Evolutionary conservation across 108 stramenopile genomes (phyloP).

Genomic region (Cyclotella sp.): DNA sequence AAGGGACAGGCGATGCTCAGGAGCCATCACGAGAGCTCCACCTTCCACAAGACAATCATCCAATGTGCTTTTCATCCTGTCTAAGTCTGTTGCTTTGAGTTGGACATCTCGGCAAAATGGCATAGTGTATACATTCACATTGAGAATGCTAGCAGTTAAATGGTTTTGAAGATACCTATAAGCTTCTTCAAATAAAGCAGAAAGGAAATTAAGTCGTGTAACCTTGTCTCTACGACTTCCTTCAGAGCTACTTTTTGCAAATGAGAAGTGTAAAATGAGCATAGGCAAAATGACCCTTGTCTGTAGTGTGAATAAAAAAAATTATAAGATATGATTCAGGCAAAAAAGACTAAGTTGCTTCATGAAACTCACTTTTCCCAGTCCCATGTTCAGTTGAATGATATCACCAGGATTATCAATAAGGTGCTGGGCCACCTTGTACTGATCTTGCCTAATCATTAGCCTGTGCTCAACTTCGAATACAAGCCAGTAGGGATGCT

Average conservation of each 20-base stretch:
- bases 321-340: not conserved
- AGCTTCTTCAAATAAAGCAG: constrained; percentile 49
- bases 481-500: constrained; percentile 60
- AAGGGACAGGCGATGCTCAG: constrained; percentile 62
- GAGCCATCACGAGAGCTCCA: constrained; percentile 55
- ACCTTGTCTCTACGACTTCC: constrained; percentile 18
- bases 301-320: not conserved
- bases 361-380: constrained; percentile 46
- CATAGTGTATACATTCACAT: constrained; percentile 40
- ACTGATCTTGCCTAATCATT: constrained; percentile 60
- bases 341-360: not conserved
- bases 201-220: constrained; percentile 53
- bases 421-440: constrained; percentile 56
- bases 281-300: constrained; percentile 67
- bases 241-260: constrained; percentile 8
- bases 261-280: constrained; percentile 45
- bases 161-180: constrained; percentile 42
- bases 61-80: constrained; percentile 29
- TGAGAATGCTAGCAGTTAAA: constrained; percentile 45
- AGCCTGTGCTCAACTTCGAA: constrained; percentile 61
- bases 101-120: constrained; percentile 59
- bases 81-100: constrained; percentile 19
- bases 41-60: constrained; percentile 44
- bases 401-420: constrained; percentile 56
- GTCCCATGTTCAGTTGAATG: constrained; percentile 67